Evolutionary conservation across 352 stramenopile genomes (phyloP), one percentile per base, ranked within the genome.

Genomic region (Globisporangium recalcitrans): DNA sequence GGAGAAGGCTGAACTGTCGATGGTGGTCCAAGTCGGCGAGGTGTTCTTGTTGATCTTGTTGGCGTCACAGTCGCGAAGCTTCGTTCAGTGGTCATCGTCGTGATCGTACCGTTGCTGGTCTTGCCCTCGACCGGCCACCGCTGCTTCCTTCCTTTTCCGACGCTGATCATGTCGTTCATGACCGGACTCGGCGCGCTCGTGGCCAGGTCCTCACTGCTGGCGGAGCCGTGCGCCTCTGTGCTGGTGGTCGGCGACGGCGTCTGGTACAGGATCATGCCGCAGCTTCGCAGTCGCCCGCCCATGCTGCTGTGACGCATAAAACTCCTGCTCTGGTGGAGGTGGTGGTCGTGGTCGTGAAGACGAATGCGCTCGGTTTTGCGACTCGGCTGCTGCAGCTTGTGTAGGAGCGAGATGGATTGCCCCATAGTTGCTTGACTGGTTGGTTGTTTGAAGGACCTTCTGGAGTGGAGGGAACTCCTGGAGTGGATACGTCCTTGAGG

Each of bases 281-380:
- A 67, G 61, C 46, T 62, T 3, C 26, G 52, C 44, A 61, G 31
- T 8, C 61, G 46, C 5, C 52, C 61, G 4, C 44, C 53, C 48
- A 67, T 40, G 46, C 61, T 67, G 44, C 61, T 67, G 32, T 42
- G 48, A 7, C 36, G 53, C 24, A 52, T n/a, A 36, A 51, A 49
- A 22, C 32, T 67, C 32, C 29, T n/a, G 22, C 9, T 58, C 14
- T n/a, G 34, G 22, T 21, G 49, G 6, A 53, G 6, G 16, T 36
- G 19, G n/a, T 36, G 48, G 7, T 54, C 48, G 48, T 21, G 16
- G 26, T 54, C 46, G 21, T 19, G 11, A 3, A 63, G 47, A 5
- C n/a, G 46, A 1, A 34, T 3, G 32, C 48, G 49, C 27, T 53
- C 24, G 4, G 49, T 27, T 21, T 64, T 59, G 48, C 49, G 59